These are phyloP conservation scores for Atkinsonella texensis DNA, from an alignment of 2,329 filamentous ascomycete genomes.

Conservation along the genomic window DNA sequence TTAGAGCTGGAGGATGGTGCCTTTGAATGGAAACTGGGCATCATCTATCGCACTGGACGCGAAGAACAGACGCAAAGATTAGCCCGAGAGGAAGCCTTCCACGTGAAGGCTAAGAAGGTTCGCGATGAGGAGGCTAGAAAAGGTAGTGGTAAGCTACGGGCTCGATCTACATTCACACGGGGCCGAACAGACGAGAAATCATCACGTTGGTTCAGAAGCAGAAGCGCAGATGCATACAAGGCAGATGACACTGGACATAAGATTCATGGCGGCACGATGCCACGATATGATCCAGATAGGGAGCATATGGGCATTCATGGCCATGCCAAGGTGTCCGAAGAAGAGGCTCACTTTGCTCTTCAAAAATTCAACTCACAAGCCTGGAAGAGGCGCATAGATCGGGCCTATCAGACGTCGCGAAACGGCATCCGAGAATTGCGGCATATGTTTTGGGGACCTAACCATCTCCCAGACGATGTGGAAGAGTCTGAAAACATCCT, in stretches of 20 bases:
- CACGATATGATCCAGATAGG: conserved; percentile 70
- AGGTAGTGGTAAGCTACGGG: conserved; percentile 39
- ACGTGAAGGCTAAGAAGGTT: conserved; percentile 75
- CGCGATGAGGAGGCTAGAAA: conserved; percentile 54
- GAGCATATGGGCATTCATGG: conserved; percentile 54
- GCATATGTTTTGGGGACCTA: conserved; percentile 67
- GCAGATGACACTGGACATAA: conserved; percentile 18
- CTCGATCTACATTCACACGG: conserved; percentile 37
- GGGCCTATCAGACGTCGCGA: conserved; percentile 55
- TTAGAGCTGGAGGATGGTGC: conserved; percentile 93
- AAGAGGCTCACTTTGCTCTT: conserved; percentile 64
- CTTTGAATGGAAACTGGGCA: conserved; percentile 93
- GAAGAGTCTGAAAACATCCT: conserved; percentile 78
- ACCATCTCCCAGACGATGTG: conserved; percentile 68
- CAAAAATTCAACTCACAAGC: conserved; percentile 74
- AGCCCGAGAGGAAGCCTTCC: conserved; percentile 81
- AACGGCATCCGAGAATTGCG: conserved; percentile 69
- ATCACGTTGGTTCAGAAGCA: conserved; percentile 35
- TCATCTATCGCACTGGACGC: conserved; percentile 83
- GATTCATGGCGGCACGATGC: conserved; percentile 30
- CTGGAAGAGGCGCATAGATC: conserved; percentile 86
- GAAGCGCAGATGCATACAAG: conserved; percentile 37
- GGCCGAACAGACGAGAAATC: conserved; percentile 20
- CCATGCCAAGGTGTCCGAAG: conserved; percentile 57
- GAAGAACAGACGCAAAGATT: conserved; percentile 83